These are phyloP conservation scores for Globisporangium paroecandrum DNA, from an alignment of 352 stramenopile species.

Conservation along the genomic window DNA sequence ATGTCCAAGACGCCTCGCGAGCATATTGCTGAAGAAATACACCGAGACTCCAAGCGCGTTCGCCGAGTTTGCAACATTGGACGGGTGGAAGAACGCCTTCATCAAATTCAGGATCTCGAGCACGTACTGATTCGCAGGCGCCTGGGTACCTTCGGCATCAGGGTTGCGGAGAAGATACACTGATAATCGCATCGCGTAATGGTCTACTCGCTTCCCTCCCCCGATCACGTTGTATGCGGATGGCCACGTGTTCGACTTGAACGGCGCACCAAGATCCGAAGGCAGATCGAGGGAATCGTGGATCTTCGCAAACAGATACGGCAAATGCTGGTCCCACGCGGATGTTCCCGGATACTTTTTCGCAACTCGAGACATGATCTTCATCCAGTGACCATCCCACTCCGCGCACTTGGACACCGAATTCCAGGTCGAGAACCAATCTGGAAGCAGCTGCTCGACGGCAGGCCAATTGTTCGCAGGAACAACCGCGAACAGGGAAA, in stretches of 20 bases:
- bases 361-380: conserved; percentile 54
- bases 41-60: conserved; percentile 49
- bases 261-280: conserved; percentile 60
- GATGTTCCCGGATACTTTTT: conserved; percentile 40
- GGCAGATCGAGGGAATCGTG: conserved; percentile 56
- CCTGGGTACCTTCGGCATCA: conserved; percentile 12
- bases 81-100: conserved; percentile 73
- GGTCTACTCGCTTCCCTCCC: conserved; percentile 52
- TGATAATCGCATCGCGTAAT: conserved; percentile 52
- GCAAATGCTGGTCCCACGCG: conserved; percentile 32
- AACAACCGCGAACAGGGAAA: conserved; percentile 48
- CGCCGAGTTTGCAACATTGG: conserved; percentile 59
- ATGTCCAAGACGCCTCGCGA: conserved; percentile 46
- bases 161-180: conserved; percentile 44
- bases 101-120: conserved; percentile 55
- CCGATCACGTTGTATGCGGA: conserved; percentile 44
- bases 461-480: conserved; percentile 16
- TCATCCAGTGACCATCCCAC: conserved; percentile 78
- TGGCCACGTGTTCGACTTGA: conserved; percentile 60
- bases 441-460: conserved; percentile 30
- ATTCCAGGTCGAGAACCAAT: conserved; percentile 62
- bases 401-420: conserved; percentile 44
- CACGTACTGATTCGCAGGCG: conserved; percentile 40
- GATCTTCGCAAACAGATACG: conserved; percentile 69
- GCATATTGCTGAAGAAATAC: conserved; percentile 50